Evolutionary conservation across 345 rosid genomes (phyloP).

Genomic region (Zanthoxylum bungeanum): DNA sequence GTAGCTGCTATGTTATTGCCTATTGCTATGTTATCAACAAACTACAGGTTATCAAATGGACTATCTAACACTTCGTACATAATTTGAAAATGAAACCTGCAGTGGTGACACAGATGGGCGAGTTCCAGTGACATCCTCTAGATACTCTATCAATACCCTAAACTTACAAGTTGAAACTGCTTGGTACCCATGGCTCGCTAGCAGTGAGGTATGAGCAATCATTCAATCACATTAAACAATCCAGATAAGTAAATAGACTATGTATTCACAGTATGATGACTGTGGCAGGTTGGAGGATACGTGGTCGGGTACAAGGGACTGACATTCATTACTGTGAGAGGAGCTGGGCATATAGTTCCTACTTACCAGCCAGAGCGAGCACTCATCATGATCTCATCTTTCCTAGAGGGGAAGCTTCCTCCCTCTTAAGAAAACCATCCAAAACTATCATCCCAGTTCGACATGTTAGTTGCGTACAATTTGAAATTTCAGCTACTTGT

Average conservation of each 20-base stretch:
- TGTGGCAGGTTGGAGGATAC: conserved; percentile 50
- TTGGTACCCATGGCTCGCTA: conserved; percentile 45
- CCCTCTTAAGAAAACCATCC: conserved; percentile 9
- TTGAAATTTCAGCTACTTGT: background rate
- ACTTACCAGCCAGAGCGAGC: conserved; percentile 46
- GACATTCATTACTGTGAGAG: conserved; percentile 37
- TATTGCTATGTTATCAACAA: too few species aligned
- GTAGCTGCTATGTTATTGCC: background rate
- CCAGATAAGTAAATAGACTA: background rate
- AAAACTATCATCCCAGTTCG: background rate
- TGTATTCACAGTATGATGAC: background rate
- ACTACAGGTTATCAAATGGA: background rate
- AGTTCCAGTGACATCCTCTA: conserved; percentile 44
- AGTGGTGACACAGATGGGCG: conserved; percentile 45
- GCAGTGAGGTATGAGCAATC: conserved; percentile 33
- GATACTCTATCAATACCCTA: conserved; percentile 34
- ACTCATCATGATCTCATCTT: conserved; percentile 34
- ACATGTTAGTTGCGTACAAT: background rate
- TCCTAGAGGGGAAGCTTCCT: conserved; percentile 40
- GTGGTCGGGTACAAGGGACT: conserved; percentile 36
- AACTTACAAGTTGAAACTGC: conserved; percentile 22
- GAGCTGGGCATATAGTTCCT: conserved; percentile 51
- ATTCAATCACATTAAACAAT: background rate
- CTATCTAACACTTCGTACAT: background rate
- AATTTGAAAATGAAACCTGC: conserved; percentile 12